These are phyloP conservation scores for Blepharisma undulans DNA, from an alignment of 169 alveolate genomes.

Conservation along the genomic window DNA sequence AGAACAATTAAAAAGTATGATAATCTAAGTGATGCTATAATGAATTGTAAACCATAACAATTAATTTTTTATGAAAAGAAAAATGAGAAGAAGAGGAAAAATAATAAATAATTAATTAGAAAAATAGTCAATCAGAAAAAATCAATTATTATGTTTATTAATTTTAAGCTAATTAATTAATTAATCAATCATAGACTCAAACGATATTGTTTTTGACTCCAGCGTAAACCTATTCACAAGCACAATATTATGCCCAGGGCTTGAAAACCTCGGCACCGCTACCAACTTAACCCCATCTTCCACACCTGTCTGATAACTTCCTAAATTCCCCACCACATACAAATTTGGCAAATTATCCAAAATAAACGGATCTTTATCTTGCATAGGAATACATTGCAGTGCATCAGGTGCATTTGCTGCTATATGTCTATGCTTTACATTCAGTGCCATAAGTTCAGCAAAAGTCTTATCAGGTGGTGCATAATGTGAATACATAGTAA, in stretches of 20 bases:
- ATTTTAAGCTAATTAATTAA: no score
- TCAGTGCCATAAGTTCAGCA: conserved; percentile 39
- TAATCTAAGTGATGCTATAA: no score
- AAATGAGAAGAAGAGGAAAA: no score
- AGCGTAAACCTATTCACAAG: conserved; percentile 34
- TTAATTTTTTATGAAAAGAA: no score
- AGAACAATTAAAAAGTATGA: no score
- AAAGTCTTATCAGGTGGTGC: neutral
- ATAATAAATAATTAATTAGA: no score
- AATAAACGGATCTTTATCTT: conserved; percentile 58
- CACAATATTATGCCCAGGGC: conserved; percentile 1
- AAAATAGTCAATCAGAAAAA: no score
- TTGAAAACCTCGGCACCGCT: conserved; percentile 3
- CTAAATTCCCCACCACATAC: conserved; percentile 46
- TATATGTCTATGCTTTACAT: conserved; percentile 51
- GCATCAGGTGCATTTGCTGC: conserved; percentile 73
- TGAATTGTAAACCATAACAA: no score
- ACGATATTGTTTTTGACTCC: neutral
- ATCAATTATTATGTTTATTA: no score
- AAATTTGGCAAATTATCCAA: conserved; percentile 53
- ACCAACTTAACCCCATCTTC: conserved; percentile 3
- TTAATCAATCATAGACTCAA: neutral
- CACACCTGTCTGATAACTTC: conserved; percentile 27
- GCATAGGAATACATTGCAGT: conserved; percentile 50
- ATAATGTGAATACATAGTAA: conserved; percentile 31